Percentiles rank a stretch among this genome's conserved stretches.
phyloP scores from a whole-genome alignment of 768 basidiomycete genomes.

The Lentinula boryana region DNA sequence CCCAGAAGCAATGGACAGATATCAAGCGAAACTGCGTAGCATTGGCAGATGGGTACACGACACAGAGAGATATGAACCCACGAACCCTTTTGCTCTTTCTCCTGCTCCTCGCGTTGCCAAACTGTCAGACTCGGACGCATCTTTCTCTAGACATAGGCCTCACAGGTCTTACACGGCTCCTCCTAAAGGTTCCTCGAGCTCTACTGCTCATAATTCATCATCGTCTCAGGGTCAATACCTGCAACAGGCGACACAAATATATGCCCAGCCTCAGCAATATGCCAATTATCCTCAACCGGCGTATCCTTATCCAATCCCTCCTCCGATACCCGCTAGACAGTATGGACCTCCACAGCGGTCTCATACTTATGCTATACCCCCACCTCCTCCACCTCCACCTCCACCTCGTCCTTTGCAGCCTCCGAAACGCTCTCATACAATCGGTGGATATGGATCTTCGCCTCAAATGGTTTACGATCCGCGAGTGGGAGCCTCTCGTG shows the following conservation, averaged over 20 bases:
- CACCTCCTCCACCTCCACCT: background rate
- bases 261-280: background rate
- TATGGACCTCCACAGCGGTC: conserved; percentile 2
- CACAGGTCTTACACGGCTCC: conserved; percentile 2
- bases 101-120: background rate
- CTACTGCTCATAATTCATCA: background rate
- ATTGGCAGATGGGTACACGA: conserved; percentile 30
- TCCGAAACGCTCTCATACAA: background rate
- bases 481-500: background rate
- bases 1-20: conserved; percentile 30
- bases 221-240: background rate
- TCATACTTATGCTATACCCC: background rate
- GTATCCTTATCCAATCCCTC: background rate
- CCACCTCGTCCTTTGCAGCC: background rate
- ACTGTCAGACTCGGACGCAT: background rate
- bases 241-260: background rate
- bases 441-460: background rate
- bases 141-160: background rate
- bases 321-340: background rate
- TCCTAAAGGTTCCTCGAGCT: background rate
- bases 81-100: background rate
- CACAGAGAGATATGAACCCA: conserved; percentile 12
- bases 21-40: conserved; percentile 27
- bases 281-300: background rate
- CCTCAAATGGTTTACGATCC: background rate